A percentile compares a stretch with the other conserved stretches of the same genome.
phyloP scores from a whole-genome alignment of 2,329 filamentous ascomycete genomes.

The Pseudogymnoascus sp. region DNA sequence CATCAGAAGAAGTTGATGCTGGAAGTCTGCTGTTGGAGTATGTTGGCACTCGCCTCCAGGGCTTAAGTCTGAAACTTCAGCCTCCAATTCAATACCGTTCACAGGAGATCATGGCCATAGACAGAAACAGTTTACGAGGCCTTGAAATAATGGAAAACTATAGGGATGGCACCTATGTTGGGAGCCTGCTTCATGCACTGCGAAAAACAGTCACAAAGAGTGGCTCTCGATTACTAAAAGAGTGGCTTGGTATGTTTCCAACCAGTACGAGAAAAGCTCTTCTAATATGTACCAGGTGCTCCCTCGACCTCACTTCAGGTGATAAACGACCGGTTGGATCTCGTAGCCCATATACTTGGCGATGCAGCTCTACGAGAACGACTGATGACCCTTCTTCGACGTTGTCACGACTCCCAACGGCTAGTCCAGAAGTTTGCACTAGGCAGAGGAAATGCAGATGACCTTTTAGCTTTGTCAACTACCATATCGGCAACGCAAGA shows the following conservation, averaged over 20 bases:
- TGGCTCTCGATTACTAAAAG: conserved; percentile 73
- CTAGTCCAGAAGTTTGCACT: conserved; percentile 91
- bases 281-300: conserved; percentile 43
- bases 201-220: conserved; percentile 86
- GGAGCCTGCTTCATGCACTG: conserved; percentile 84
- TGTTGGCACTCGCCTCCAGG: conserved; percentile 70
- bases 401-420: conserved; percentile 78
- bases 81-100: conserved; percentile 68
- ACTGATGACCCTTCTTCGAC: conserved; percentile 59
- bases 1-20: conserved; percentile 62
- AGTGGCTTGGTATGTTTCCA: conserved; percentile 61
- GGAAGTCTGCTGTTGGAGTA: conserved; percentile 80
- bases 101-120: conserved; percentile 78
- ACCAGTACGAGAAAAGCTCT: neutral
- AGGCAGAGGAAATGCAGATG: conserved; percentile 84
- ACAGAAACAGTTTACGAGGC: conserved; percentile 83
- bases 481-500: conserved; percentile 71
- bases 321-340: conserved; percentile 72
- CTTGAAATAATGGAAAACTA: conserved; percentile 85
- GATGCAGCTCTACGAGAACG: conserved; percentile 63
- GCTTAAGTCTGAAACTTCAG: conserved; percentile 72
- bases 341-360: conserved; percentile 69
- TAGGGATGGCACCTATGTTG: conserved; percentile 68
- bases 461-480: conserved; percentile 73
- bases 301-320: conserved; percentile 79